Conservation (phyloP, 371 early-diverging fungal species). For the Mucor sp. region DNA sequence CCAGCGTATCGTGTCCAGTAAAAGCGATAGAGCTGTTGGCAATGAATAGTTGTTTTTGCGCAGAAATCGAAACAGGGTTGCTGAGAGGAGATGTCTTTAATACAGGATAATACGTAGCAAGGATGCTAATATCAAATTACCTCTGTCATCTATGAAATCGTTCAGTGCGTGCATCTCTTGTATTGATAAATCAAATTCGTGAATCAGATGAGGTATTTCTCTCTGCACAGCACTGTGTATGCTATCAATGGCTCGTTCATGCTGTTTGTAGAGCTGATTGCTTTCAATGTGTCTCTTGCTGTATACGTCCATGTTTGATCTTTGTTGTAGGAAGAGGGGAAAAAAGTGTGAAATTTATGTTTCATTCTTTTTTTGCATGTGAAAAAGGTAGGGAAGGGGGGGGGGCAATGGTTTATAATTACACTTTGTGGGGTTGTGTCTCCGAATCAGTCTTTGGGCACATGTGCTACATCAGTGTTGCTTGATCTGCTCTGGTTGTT, state of each 20-base stretch:
- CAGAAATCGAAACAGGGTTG: constrained; percentile 45
- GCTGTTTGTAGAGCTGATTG: constrained; percentile 26
- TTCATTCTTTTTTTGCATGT: neutral
- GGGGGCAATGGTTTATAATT: neutral
- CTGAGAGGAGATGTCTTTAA: constrained; percentile 12
- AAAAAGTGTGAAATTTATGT: neutral
- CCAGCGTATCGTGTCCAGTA: constrained; percentile 48
- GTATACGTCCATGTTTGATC: constrained; percentile 9
- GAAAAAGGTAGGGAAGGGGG: neutral
- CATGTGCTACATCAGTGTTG: neutral
- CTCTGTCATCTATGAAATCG: constrained; percentile 40
- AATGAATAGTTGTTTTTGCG: constrained; percentile 38
- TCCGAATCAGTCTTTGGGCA: neutral
- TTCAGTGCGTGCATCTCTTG: constrained; percentile 30
- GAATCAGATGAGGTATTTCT: constrained; percentile 40
- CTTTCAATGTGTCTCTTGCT: constrained; percentile 10
- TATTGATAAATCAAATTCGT: constrained; percentile 34
- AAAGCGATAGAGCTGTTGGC: constrained; percentile 35
- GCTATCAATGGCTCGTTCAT: constrained; percentile 34
- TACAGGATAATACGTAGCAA: neutral
- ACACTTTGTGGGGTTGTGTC: neutral
- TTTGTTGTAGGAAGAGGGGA: neutral
- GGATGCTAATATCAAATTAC: constrained; percentile 11
- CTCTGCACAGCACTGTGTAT: constrained; percentile 35
- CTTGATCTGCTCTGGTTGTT: neutral